Evolutionary conservation across 495 filamentous ascomycete genomes (phyloP), one percentile per base, ranked within the genome.

Genomic region (Neurospora sp.): DNA sequence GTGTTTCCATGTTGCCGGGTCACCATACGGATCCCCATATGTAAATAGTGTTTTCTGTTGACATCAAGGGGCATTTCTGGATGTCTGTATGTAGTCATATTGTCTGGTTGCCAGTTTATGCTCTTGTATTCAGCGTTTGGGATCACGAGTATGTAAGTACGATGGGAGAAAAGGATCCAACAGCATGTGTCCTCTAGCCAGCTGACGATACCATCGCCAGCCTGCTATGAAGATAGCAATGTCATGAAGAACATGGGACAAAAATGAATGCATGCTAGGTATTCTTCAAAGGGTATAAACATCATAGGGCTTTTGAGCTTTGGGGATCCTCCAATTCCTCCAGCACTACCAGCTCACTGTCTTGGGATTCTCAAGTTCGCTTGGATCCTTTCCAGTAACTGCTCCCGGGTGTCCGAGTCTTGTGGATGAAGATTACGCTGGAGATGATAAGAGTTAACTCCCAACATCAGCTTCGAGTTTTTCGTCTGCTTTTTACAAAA

Each of bases 321-420:
- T 27, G n/a, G 8, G 9, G 46, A 20, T 23, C 54, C 54, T 18
- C 23, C 54, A 3, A 14, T 16, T 66, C 14, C 27, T 66, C 27
- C 54, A 66, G 27, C 3, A 31, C 54, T 6, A 66, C 7, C 48
- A 35, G 5, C 3, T 66, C 54, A 75, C 46, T 75, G 59, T 71
- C 84, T 81, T 59, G 82, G 78, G n/a, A 81, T 81, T 39, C 90
- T 86, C 85, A 96, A 84, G 79, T 97, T 96, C 4, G 91, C 90
- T 81, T 88, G 91, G 14, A 98, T 88, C 75, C 93, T 85, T 76
- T 94, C 93, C 4, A 97, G 79, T 8, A 98, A 83, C 78, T 96
- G 88, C 69, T 94, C 92, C 20, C 90, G 87, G 8, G 89, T 91
- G 71, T 92, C 92, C 12, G 83, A 85, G 1, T 87, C 82, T 72